Evolutionary conservation across 257 asterid species (phyloP).

Genomic region (Penstemon barbatus): DNA sequence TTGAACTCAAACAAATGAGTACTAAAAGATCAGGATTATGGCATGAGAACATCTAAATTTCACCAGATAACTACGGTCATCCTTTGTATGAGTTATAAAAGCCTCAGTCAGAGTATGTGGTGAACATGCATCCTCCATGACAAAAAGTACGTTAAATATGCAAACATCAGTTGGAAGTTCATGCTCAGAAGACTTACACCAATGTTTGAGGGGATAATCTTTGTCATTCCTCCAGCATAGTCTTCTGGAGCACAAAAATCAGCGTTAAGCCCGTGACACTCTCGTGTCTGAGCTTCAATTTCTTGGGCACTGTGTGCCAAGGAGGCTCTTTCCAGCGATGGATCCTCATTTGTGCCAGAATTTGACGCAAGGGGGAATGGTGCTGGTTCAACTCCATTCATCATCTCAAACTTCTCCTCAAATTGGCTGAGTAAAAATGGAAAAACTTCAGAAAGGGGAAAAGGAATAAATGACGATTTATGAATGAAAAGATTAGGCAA

Average conservation of each 20-base stretch:
- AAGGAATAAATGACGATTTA: neutral
- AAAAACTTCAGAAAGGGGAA: constrained; percentile 7
- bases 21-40: no score
- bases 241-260: constrained; percentile 30
- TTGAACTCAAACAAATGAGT: no score
- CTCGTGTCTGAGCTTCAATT: constrained; percentile 43
- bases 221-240: constrained; percentile 67
- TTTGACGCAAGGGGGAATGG: constrained; percentile 56
- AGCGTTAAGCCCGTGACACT: no score
- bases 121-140: no score
- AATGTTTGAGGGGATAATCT: constrained; percentile 74
- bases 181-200: constrained; percentile 52
- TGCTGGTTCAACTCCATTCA: constrained; percentile 57
- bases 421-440: constrained; percentile 60
- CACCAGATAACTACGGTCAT: no score
- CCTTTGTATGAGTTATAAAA: no score
- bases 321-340: constrained; percentile 37
- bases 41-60: no score
- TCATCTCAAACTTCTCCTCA: constrained; percentile 87
- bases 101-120: no score
- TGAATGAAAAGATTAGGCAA: constrained; percentile 8
- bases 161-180: no score
- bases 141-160: no score
- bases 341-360: constrained; percentile 62
- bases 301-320: constrained; percentile 36